Percentiles rank a stretch among this genome's conserved stretches.
Evolutionary conservation across 2,329 filamentous ascomycete species (phyloP).

Genomic region (Colletotrichum orchidophilum): DNA sequence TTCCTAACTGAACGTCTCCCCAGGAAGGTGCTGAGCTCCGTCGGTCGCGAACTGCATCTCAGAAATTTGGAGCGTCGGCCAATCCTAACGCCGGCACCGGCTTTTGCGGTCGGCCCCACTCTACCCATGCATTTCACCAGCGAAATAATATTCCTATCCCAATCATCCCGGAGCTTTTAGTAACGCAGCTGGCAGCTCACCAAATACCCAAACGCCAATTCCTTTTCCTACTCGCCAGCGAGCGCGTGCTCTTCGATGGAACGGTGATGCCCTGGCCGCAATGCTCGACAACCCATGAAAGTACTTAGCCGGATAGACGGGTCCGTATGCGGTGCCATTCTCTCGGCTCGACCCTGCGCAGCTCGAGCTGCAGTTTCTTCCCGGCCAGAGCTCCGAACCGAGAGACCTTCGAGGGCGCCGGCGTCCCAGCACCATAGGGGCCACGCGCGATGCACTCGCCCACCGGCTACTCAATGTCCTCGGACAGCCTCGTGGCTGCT

Average conservation of each 20-base stretch:
- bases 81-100: conserved; percentile 33
- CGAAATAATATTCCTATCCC: conserved; percentile 31
- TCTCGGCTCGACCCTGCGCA: conserved; percentile 54
- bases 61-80: conserved; percentile 35
- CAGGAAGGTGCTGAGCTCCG: neutral
- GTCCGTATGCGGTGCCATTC: conserved; percentile 66
- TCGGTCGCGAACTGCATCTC: conserved; percentile 12
- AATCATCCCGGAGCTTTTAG: conserved; percentile 24
- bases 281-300: conserved; percentile 70
- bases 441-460: neutral
- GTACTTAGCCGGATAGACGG: conserved; percentile 66
- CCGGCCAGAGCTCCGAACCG: conserved; percentile 18
- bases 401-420: conserved; percentile 25
- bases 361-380: conserved; percentile 25
- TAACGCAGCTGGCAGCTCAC: conserved; percentile 19
- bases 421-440: conserved; percentile 5
- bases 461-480: conserved; percentile 37
- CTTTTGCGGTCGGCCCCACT: conserved; percentile 16
- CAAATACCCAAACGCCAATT: neutral
- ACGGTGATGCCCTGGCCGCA: conserved; percentile 28
- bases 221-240: neutral
- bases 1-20: neutral
- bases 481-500: conserved; percentile 51
- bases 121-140: conserved; percentile 12
- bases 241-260: conserved; percentile 23